Conservation (phyloP, 805 yeast species). For the Nakazawaea molendinolei region DNA sequence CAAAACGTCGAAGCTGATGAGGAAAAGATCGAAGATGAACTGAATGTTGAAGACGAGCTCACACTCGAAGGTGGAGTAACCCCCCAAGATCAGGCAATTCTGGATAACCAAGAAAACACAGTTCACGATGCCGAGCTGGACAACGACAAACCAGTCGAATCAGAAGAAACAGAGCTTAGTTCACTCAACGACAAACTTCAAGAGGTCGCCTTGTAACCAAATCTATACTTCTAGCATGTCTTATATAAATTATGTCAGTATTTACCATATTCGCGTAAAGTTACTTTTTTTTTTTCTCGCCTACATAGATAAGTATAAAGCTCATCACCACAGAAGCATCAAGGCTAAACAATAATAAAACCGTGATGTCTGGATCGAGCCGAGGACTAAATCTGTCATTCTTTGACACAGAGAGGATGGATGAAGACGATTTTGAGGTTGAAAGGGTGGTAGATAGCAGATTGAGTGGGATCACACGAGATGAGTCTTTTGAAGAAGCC, state of each 20-base stretch:
- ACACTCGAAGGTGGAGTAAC: not conserved
- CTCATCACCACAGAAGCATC: too few relatives aligned
- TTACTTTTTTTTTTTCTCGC: not conserved
- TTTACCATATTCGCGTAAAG: too few relatives aligned
- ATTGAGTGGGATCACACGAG: not conserved
- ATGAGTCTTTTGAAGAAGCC: constrained; percentile 1
- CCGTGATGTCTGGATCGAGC: not conserved
- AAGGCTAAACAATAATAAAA: too few relatives aligned
- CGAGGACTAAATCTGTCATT: constrained; percentile 1
- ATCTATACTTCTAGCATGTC: too few relatives aligned
- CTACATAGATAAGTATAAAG: not conserved
- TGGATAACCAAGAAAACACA: not conserved
- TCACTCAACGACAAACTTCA: constrained; percentile 4
- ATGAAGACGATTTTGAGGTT: not conserved
- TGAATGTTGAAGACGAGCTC: not conserved
- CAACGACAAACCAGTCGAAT: too few relatives aligned
- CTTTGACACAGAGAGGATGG: not conserved
- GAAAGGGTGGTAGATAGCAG: not conserved
- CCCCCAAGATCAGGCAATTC: not conserved
- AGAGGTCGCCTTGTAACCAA: constrained; percentile 6
- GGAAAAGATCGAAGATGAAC: constrained; percentile 15
- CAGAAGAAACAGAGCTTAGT: too few relatives aligned
- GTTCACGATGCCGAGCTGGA: too few relatives aligned
- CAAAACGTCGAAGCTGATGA: constrained; percentile 4
- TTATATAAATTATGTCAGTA: too few relatives aligned